Base-by-base conservation (phyloP, 192 early-diverging fungal species). In the Dissophora globulifera region DNA sequence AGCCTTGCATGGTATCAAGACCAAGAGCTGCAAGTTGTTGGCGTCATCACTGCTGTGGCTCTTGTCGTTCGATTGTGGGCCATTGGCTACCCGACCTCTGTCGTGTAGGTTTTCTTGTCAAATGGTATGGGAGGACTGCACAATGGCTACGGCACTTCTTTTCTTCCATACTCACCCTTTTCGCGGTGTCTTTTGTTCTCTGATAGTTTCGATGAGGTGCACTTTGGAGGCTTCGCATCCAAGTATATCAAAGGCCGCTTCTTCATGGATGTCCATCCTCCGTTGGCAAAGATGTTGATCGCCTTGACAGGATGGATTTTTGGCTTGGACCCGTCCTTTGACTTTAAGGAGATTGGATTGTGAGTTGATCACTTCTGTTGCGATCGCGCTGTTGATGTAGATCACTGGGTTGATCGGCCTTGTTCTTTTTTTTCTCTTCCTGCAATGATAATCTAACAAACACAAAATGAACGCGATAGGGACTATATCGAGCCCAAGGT, bases 211-310 rank as follows among this genome's bases (percentile, higher is more conserved):
- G 96, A 99, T 80, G 97, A 99, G 82, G 97, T 99, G 35, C 97
- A 99, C 58, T 99, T 99, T 84, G 97, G 97, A 59, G 97, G 97
- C 61, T 99, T 97, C 74, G 97, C 96, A 48, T 86, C 87, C 50
- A 86, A 90, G 80, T 98, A 98, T 62, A 83, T 97, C 56, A 89
- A 87, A 43, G 83, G 92, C 20, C 89, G 88, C 7, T 98, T 92
- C 74, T 98, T 90, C 79, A 96, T 98, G 79, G 96, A 98, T 75
- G 95, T 98, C 0, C 96, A 98, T 69, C 96, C 96, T 32, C 95
- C 95, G 16, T 85, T 98, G 27, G 96, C 94, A 47, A 97, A 96
- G 67, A 81, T 98, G 82, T 66, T 98, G 78, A 86, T 98, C 43
- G 94, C 95, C 1, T 79, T 79, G 9, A 86, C 84, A 3, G 95